Base-by-base conservation (phyloP, 345 rosid genomes). In the Turritis glabra region DNA sequence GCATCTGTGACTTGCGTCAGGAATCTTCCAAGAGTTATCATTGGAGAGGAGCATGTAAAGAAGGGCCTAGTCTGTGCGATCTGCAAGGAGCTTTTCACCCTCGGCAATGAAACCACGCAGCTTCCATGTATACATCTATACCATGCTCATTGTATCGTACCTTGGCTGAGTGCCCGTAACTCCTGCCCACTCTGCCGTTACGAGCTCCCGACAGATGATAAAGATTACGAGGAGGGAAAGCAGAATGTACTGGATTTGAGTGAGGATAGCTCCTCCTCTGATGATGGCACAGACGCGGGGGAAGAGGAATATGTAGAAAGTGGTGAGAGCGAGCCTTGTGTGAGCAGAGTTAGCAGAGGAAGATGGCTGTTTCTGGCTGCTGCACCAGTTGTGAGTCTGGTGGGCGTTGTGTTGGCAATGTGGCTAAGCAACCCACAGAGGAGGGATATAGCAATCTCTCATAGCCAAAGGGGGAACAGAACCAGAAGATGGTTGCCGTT, bases 171-270 rank as follows among this genome's bases (percentile, higher is more conserved):
- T 72, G 57, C 96, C 29, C 86, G 95, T 51, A 94, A 94, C 82
- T 87, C 98, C 22, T 94, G 98, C 73, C 98, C 98, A 19, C 88
- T 91, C 23, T 94, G 98, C 53, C 90, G 97, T 37, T 89, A 81
- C 57, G 97, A 91, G 80, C 93, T 91, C 65, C 98, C 97, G 27
- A 94, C 95, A 15, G 98, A 89, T 64, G 96, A 91, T 75, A 78
- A 67, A 58, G 96, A 94, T 29, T 91, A 94, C 32, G 96, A 91
- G 79, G 93, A 85, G 57, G 69, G 84, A 63, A 89, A 88, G 85
- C 87, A 29, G 71, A 68, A 68, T 76, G 66, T 51, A 29, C 56
- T 66, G 37, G 80, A 80, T 70, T 84, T 37, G 26, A 81, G 60
- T 21, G 78, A 81, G 32, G 89, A 82, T 47, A 76, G 83, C 82